Base-by-base conservation (phyloP, 164 flowering plant species). In the Saururus chinensis region DNA sequence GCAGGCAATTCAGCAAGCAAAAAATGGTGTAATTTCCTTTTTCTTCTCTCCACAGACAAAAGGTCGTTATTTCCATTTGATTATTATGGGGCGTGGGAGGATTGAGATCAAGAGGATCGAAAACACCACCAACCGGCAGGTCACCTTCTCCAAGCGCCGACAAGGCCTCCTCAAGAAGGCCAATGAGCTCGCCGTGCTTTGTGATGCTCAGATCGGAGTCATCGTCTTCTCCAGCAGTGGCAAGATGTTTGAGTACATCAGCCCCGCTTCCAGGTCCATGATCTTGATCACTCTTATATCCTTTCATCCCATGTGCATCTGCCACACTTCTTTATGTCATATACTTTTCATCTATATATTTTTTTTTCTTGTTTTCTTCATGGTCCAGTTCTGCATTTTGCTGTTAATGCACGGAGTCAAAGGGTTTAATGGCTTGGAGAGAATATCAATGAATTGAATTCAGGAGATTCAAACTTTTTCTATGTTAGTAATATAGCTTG, bases 191-290 rank as follows among this genome's bases (percentile, higher is more conserved):
- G 68, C 81, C 5, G 74, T 80, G 22, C 79, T 80, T 4, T 80
- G 83, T 20, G 83, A 80, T 70, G 83, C 83, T 17, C 83, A 80
- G 57, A 73, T 80, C 17, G 83, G 75, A 7, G 73, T 77, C 74
- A 68, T 80, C 73, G 45, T 80, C 71, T 77, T 80, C 75, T 80
- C 83, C 0, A 64, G 65, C 64, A 69, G 75, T 9, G 81, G 83
- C 19, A 77, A 74, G 64, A 25, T 72, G 68, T 71, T 52, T 19
- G 71, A 71, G 52, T 75, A 68, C 64, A 55, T 66, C 70, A 75
- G 68, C 45, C 54, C 64, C 0, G 60, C 57, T 1, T 57, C 54
- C 0, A 75, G 72, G 78, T 57, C 35, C 17, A 17, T 13, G 22
- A 12, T 16, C 22, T 16, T 16, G 19, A 13, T 14, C 45, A 19